Evolutionary conservation across 495 filamentous ascomycete species (phyloP).

Genomic region (Hypoxylon fuscum): DNA sequence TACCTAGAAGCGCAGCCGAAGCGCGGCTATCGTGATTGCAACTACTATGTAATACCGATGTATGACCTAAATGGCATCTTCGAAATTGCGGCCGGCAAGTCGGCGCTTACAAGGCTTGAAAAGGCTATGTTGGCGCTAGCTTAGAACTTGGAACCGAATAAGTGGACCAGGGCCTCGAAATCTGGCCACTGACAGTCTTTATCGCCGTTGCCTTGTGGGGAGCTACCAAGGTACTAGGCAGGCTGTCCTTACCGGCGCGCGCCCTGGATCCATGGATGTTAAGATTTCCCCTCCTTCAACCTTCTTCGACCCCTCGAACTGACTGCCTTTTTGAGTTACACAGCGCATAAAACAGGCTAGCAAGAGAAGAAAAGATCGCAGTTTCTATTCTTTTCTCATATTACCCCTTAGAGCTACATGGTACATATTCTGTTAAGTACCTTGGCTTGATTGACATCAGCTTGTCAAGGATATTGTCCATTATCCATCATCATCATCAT

Average conservation of each 20-base stretch:
- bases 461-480: not conserved
- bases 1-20: not conserved
- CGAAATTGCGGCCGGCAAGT: slow-evolving; percentile 17
- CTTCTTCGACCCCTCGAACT: slow-evolving; percentile 13
- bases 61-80: slow-evolving; percentile 11
- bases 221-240: slow-evolving; percentile 1
- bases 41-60: not conserved
- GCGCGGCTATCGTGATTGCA: slow-evolving; percentile 3
- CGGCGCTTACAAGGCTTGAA: slow-evolving; percentile 38
- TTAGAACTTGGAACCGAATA: slow-evolving; percentile 24
- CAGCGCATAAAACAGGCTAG: slow-evolving; percentile 24
- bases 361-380: not conserved
- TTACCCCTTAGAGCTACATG: slow-evolving; percentile 24
- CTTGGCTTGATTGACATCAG: slow-evolving; percentile 11
- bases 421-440: too few relatives aligned
- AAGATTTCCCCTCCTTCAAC: slow-evolving; percentile 24
- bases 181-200: slow-evolving; percentile 26
- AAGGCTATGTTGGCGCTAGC: slow-evolving; percentile 27
- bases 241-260: slow-evolving; percentile 6
- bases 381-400: slow-evolving; percentile 12
- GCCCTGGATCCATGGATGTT: slow-evolving; percentile 9
- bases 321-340: slow-evolving; percentile 15
- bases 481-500: too few relatives aligned
- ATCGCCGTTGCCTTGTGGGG: slow-evolving; percentile 18
- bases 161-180: slow-evolving; percentile 28